A percentile compares a stretch with the other conserved stretches of the same genome.
Evolutionary conservation across 176 grass and related monocot genomes (phyloP).

Genomic region (Triticum urartu): DNA sequence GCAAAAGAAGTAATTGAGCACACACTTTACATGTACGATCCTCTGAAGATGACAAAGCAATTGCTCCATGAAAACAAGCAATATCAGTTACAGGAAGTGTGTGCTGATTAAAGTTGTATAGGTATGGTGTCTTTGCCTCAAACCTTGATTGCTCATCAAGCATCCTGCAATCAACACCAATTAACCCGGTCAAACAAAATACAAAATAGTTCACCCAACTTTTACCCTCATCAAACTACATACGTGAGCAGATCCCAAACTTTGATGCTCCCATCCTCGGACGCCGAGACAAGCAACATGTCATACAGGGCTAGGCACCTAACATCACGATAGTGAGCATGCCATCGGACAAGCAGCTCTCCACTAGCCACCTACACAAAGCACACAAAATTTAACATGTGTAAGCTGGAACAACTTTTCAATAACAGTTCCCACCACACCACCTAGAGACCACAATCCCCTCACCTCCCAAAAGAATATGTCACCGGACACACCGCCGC

Average conservation of each 20-base stretch:
- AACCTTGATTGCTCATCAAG: conserved; percentile 66
- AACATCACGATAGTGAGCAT: conserved; percentile 77
- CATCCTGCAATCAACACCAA: conserved; percentile 49
- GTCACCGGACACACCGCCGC: conserved; percentile 64
- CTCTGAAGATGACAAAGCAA: conserved; percentile 76
- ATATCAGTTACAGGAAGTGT: conserved; percentile 62
- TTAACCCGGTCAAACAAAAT: conserved; percentile 14
- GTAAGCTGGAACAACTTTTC: not conserved
- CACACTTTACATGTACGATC: conserved; percentile 88
- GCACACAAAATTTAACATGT: not conserved
- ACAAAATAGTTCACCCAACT: conserved; percentile 4
- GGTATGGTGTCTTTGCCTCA: conserved; percentile 40
- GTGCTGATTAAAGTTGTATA: conserved; percentile 74
- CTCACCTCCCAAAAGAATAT: conserved; percentile 86
- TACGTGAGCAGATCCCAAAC: conserved; percentile 94
- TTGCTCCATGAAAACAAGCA: conserved; percentile 66
- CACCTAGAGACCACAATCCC: conserved; percentile 2
- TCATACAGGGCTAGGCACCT: conserved; percentile 73
- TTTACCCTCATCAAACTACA: conserved; percentile 32
- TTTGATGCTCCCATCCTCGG: conserved; percentile 65
- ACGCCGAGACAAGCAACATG: conserved; percentile 73
- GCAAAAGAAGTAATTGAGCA: not conserved
- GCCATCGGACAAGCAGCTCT: conserved; percentile 80
- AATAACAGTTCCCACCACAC: not conserved
- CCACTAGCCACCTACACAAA: conserved; percentile 65